Percentiles rank a stretch among this genome's conserved stretches.
phyloP scores from a whole-genome alignment of 805 yeast species.

The Candida boleticola region DNA sequence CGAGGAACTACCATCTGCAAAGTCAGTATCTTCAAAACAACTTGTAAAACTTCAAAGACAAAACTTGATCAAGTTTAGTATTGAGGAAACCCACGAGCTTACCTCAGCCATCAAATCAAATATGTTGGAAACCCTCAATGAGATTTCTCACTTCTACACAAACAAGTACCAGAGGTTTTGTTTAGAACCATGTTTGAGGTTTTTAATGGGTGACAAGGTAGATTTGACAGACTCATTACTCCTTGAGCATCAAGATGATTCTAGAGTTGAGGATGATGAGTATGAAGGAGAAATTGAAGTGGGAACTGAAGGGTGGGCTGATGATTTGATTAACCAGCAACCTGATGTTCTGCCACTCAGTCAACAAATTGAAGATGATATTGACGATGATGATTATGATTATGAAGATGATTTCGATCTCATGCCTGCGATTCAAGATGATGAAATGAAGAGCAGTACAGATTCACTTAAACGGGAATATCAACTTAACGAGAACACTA shows the following conservation, averaged over 20 bases:
- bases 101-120: slow-evolving; percentile 46
- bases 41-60: slow-evolving; percentile 16
- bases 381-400: slow-evolving; percentile 28
- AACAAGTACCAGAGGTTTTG: slow-evolving; percentile 59
- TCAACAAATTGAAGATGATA: slow-evolving; percentile 9
- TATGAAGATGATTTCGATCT: slow-evolving; percentile 36
- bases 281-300: slow-evolving; percentile 25
- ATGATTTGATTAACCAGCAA: slow-evolving; percentile 37
- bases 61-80: slow-evolving; percentile 42
- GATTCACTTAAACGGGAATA: slow-evolving; percentile 15
- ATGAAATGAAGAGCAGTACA: slow-evolving; percentile 19
- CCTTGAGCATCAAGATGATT: slow-evolving; percentile 16
- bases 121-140: slow-evolving; percentile 50
- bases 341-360: slow-evolving; percentile 19
- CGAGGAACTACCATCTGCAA: slow-evolving; percentile 18
- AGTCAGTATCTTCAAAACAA: slow-evolving; percentile 2
- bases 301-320: slow-evolving; percentile 44
- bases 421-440: slow-evolving; percentile 42
- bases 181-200: slow-evolving; percentile 75
- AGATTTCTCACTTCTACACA: slow-evolving; percentile 57
- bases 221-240: slow-evolving; percentile 37
- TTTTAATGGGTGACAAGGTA: slow-evolving; percentile 75
- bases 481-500: background rate
- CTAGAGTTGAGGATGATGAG: slow-evolving; percentile 21
- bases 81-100: slow-evolving; percentile 80